phyloP scores from a whole-genome alignment of 345 rosid species.

The Aquilaria malaccensis region DNA sequence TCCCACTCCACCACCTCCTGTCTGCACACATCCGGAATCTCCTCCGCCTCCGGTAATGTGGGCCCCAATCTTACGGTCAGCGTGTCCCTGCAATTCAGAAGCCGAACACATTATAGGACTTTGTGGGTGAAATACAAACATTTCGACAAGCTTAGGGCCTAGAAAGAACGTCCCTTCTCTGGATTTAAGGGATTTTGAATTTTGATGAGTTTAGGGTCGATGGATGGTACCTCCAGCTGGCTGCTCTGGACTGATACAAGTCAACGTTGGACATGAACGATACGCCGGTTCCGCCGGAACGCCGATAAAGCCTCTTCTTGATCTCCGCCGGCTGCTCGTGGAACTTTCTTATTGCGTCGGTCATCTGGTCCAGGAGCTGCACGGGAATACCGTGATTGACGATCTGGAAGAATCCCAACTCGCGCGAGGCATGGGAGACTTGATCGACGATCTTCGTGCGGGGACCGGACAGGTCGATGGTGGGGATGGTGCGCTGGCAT shows the following conservation, averaged over 20 bases:
- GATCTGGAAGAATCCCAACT: slow-evolving; percentile 46
- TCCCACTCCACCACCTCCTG: slow-evolving; percentile 37
- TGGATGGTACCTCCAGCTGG: slow-evolving; percentile 43
- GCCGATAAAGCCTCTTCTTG: slow-evolving; percentile 30
- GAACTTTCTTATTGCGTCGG: slow-evolving; percentile 24
- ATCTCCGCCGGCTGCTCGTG: slow-evolving; percentile 34
- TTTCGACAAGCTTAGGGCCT: not conserved
- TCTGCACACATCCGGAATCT: slow-evolving; percentile 43
- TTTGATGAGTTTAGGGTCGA: not conserved
- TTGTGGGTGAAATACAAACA: not conserved
- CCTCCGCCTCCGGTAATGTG: slow-evolving; percentile 4
- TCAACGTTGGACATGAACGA: slow-evolving; percentile 38
- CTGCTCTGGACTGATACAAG: slow-evolving; percentile 40
- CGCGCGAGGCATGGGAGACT: slow-evolving; percentile 24
- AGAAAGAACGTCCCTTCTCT: not conserved
- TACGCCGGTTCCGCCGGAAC: slow-evolving; percentile 18
- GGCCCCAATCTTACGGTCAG: slow-evolving; percentile 32
- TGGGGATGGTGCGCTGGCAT: slow-evolving; percentile 22
- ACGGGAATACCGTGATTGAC: slow-evolving; percentile 39
- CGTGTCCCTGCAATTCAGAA: slow-evolving; percentile 34
- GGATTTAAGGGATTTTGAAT: not conserved
- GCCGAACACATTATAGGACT: not conserved
- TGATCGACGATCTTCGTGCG: slow-evolving; percentile 26
- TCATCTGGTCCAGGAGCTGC: slow-evolving; percentile 26
- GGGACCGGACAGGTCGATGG: slow-evolving; percentile 32